Evolutionary conservation across 345 rosid species (phyloP).

Genomic region (Gossypium stocksii): DNA sequence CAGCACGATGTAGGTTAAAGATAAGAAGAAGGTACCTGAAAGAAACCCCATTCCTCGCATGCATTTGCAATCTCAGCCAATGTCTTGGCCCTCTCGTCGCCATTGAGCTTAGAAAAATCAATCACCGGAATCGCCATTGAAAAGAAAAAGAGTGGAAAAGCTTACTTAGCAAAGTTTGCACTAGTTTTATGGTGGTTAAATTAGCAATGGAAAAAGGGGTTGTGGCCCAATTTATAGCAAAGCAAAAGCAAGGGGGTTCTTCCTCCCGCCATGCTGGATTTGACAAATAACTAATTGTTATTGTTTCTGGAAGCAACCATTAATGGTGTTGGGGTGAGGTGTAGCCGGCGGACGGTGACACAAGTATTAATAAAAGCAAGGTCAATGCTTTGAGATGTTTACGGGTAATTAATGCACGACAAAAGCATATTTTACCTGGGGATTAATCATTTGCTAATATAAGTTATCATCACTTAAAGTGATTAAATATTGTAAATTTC

Average conservation of each 20-base stretch:
- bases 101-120: slow-evolving; percentile 77
- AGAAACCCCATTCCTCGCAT: slow-evolving; percentile 90
- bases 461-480: background rate
- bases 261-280: slow-evolving; percentile 20
- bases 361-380: background rate
- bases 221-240: slow-evolving; percentile 26
- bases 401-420: slow-evolving; percentile 17
- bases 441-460: background rate
- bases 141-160: slow-evolving; percentile 2
- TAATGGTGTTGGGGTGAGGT: slow-evolving; percentile 13
- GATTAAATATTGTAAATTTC: too few relatives aligned
- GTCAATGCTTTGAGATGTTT: slow-evolving; percentile 26
- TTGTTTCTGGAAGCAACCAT: slow-evolving; percentile 12
- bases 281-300: slow-evolving; percentile 15
- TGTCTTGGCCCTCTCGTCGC: slow-evolving; percentile 55
- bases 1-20: background rate
- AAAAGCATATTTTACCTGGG: slow-evolving; percentile 14
- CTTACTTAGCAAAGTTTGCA: slow-evolving; percentile 2
- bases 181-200: background rate
- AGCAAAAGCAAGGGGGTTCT: background rate
- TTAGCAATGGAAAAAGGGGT: background rate
- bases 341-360: slow-evolving; percentile 31
- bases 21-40: slow-evolving; percentile 50
- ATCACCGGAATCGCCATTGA: slow-evolving; percentile 86
- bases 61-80: slow-evolving; percentile 67